phyloP scores from a whole-genome alignment of 140 eudicot species.

The Erigeron philadelphicus region DNA sequence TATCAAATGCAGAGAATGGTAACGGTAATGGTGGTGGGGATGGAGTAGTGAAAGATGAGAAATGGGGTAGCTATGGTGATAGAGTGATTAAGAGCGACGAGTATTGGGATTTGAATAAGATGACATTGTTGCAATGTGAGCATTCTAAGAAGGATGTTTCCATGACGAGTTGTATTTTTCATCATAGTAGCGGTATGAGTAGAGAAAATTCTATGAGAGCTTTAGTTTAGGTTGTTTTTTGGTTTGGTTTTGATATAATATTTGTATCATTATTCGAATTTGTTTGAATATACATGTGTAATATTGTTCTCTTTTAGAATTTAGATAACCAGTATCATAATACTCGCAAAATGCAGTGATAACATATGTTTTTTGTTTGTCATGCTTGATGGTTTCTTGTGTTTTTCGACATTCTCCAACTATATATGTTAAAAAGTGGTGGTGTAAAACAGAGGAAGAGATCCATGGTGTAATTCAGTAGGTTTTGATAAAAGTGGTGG shows the following conservation, averaged over 20 bases:
- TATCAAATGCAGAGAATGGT: slow-evolving; percentile 49
- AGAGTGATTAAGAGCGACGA: slow-evolving; percentile 48
- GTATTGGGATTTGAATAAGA: slow-evolving; percentile 51
- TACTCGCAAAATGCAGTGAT: not conserved
- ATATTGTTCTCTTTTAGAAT: too few relatives aligned
- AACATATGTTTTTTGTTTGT: not conserved
- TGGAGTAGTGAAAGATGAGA: slow-evolving; percentile 38
- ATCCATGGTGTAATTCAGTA: too few relatives aligned
- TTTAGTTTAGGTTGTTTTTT: slow-evolving; percentile 24
- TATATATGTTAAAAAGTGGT: too few relatives aligned
- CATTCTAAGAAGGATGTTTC: slow-evolving; percentile 34
- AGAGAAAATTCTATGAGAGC: slow-evolving; percentile 38
- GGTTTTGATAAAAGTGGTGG: too few relatives aligned
- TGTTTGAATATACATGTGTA: not conserved
- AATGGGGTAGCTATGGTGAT: slow-evolving; percentile 50
- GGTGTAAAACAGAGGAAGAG: too few relatives aligned
- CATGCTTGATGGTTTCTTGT: too few relatives aligned
- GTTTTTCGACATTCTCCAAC: too few relatives aligned
- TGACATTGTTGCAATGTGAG: slow-evolving; percentile 36
- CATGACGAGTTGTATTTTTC: slow-evolving; percentile 39
- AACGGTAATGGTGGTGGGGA: slow-evolving; percentile 24
- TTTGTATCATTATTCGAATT: not conserved
- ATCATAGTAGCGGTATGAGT: slow-evolving; percentile 31
- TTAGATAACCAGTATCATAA: not conserved
- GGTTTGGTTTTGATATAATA: not conserved